phyloP scores from a whole-genome alignment of 768 basidiomycete species.

The Collybiopsis luxurians region DNA sequence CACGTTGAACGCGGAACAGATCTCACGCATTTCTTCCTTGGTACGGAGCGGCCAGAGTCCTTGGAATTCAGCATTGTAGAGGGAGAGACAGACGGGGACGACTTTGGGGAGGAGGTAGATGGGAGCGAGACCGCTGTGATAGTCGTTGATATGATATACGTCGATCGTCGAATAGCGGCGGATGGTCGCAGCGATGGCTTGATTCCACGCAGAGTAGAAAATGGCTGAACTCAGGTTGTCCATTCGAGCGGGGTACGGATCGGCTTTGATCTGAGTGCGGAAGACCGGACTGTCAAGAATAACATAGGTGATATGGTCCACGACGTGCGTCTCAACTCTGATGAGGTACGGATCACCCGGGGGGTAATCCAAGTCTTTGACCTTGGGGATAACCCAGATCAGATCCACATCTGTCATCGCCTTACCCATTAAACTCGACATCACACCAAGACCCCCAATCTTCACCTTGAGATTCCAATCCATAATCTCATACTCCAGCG shows the following conservation, averaged over 20 bases:
- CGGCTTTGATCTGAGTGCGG: constrained; percentile 93
- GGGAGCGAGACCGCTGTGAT: constrained; percentile 89
- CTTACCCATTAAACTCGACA: constrained; percentile 97
- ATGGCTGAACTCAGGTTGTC: constrained; percentile 95
- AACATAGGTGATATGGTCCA: constrained; percentile 96
- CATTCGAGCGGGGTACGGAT: constrained; percentile 96
- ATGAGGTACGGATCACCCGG: constrained; percentile 91
- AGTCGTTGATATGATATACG: constrained; percentile 94
- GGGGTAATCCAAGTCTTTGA: constrained; percentile 93
- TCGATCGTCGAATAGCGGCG: constrained; percentile 84
- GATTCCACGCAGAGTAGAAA: constrained; percentile 98
- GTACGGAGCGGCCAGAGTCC: constrained; percentile 95
- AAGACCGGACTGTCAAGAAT: constrained; percentile 95
- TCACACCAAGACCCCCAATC: constrained; percentile 96
- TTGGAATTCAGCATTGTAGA: constrained; percentile 98
- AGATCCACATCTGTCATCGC: constrained; percentile 97
- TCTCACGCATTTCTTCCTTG: constrained; percentile 98
- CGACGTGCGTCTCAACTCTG: constrained; percentile 88
- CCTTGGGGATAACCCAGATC: constrained; percentile 94
- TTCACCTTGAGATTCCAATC: constrained; percentile 99
- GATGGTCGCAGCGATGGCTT: constrained; percentile 91
- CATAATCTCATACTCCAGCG: constrained; percentile 93
- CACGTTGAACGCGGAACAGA: constrained; percentile 97
- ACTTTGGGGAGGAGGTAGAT: constrained; percentile 92
- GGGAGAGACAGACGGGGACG: constrained; percentile 83